A percentile compares a stretch with the other conserved stretches of the same genome.
Evolutionary conservation across 345 rosid genomes (phyloP).

Genomic region (Diplotaxis tenuifolia): DNA sequence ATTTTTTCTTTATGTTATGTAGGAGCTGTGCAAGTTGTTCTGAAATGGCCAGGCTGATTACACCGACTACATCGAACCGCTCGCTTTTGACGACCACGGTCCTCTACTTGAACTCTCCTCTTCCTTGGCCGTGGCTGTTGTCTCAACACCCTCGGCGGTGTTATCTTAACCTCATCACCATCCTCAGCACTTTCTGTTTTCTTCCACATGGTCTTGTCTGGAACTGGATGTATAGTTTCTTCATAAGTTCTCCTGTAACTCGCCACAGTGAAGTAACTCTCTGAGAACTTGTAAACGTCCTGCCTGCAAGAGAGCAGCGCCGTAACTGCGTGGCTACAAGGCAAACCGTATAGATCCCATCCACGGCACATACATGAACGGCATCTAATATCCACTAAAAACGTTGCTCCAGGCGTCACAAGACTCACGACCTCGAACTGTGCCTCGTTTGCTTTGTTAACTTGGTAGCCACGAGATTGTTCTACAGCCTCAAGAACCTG

Average conservation of each 20-base stretch:
- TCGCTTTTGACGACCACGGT: constrained; percentile 77
- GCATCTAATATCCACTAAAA: constrained; percentile 63
- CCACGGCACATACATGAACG: constrained; percentile 82
- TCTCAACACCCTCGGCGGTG: constrained; percentile 73
- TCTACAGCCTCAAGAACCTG: constrained; percentile 70
- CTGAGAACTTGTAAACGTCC: constrained; percentile 76
- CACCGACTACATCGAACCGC: constrained; percentile 96
- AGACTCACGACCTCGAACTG: constrained; percentile 70
- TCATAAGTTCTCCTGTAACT: constrained; percentile 84
- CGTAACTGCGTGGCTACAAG: constrained; percentile 97
- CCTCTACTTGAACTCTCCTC: constrained; percentile 88
- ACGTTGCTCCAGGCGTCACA: constrained; percentile 58
- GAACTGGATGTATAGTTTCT: constrained; percentile 91
- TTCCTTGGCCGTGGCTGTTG: constrained; percentile 84
- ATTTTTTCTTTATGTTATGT: constrained; percentile 43
- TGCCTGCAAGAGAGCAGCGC: constrained; percentile 94
- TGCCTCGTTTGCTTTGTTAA: constrained; percentile 70
- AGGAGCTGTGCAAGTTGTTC: constrained; percentile 97
- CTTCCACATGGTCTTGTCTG: constrained; percentile 79
- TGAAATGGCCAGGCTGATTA: constrained; percentile 92
- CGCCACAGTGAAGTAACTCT: constrained; percentile 88
- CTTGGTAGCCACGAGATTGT: constrained; percentile 58
- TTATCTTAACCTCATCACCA: constrained; percentile 49
- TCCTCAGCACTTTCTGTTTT: constrained; percentile 46
- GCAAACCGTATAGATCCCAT: constrained; percentile 89